Evolutionary conservation across 2,329 filamentous ascomycete species (phyloP).

Genomic region (Teratosphaeria gauchensis): DNA sequence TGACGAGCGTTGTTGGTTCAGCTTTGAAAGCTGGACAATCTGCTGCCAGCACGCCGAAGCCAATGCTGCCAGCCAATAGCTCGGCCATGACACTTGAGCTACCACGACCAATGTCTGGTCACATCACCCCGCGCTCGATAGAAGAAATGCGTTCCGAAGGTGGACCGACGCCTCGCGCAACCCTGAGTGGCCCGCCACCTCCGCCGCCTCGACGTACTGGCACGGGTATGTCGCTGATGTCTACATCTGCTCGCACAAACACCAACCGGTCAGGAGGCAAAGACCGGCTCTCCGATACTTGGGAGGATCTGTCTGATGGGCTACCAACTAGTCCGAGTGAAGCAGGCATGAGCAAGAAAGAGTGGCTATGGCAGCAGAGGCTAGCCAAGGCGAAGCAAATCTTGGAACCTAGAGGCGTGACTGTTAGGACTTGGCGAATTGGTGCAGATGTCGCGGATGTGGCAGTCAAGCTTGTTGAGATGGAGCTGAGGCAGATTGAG

Average conservation of each 20-base stretch:
- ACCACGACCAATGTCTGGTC: background rate
- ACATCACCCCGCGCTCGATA: background rate
- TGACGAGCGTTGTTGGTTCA: background rate
- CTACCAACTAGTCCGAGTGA: constrained; percentile 24
- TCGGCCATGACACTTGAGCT: background rate
- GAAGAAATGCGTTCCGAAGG: constrained; percentile 4
- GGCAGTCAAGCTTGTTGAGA: constrained; percentile 54
- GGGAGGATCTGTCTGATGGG: constrained; percentile 7
- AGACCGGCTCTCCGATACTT: constrained; percentile 23
- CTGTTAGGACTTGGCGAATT: constrained; percentile 62
- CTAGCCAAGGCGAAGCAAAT: constrained; percentile 55
- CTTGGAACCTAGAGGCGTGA: constrained; percentile 56
- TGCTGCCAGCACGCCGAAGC: constrained; percentile 1
- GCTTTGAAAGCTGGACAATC: background rate
- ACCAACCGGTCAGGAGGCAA: background rate
- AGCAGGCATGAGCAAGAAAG: constrained; percentile 50
- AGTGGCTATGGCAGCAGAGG: constrained; percentile 62
- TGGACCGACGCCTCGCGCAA: constrained; percentile 7
- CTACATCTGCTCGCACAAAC: background rate
- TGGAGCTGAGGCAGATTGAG: constrained; percentile 35
- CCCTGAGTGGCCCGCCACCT: background rate
- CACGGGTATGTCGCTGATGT: background rate
- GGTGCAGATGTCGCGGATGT: constrained; percentile 61
- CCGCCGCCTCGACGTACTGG: constrained; percentile 1
- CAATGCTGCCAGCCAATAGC: background rate